phyloP scores from a whole-genome alignment of 106 monocot species.

The Triglochin maritima region DNA sequence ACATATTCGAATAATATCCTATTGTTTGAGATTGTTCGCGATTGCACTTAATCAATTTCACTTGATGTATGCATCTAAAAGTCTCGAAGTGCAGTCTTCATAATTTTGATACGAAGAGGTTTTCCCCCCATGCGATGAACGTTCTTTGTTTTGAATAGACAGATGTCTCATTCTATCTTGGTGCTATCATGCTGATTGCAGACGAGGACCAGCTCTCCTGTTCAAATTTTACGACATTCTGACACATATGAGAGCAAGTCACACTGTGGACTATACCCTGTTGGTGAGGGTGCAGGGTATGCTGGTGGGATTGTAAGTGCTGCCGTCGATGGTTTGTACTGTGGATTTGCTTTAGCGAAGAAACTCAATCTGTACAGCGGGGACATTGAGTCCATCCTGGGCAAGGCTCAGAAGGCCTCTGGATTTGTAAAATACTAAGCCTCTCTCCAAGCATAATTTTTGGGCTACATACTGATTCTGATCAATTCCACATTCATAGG shows the following conservation, averaged over 20 bases:
- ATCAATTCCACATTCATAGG: no score
- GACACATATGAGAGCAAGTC: slow-evolving; percentile 80
- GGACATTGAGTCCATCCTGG: slow-evolving; percentile 47
- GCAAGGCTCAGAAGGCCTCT: slow-evolving; percentile 60
- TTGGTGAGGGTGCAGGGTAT: slow-evolving; percentile 95
- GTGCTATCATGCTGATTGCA: slow-evolving; percentile 14
- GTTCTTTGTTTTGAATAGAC: no score
- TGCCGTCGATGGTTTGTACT: slow-evolving; percentile 90
- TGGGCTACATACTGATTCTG: no score
- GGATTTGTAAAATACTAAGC: slow-evolving; percentile 68
- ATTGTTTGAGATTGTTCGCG: no score
- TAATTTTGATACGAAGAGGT: not conserved
- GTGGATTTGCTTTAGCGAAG: slow-evolving; percentile 85
- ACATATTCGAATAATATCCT: no score
- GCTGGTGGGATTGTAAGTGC: slow-evolving; percentile 94
- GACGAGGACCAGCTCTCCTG: slow-evolving; percentile 87
- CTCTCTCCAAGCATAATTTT: not conserved
- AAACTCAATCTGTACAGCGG: slow-evolving; percentile 42
- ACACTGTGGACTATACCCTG: slow-evolving; percentile 59
- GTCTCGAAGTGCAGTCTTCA: not conserved
- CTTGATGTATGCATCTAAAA: not conserved
- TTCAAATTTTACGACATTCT: slow-evolving; percentile 55
- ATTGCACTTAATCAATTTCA: no score
- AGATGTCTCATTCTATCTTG: no score
- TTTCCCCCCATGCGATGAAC: not conserved